Evolutionary conservation across 2,329 filamentous ascomycete genomes (phyloP).

Genomic region (Nemania serpens): DNA sequence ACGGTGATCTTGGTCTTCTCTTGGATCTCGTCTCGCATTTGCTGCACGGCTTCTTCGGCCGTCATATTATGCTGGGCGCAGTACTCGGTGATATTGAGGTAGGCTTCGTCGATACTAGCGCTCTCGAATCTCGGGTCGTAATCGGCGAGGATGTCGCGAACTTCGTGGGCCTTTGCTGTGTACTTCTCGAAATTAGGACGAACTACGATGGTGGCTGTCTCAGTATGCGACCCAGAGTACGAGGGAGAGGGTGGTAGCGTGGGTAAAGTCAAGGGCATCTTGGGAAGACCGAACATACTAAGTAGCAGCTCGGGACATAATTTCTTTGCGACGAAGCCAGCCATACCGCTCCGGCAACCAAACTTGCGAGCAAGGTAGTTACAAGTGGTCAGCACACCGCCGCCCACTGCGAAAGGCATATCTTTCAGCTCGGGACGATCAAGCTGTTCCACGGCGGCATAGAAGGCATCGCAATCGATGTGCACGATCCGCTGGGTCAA

Average conservation of each 20-base stretch:
- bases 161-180: slow-evolving; percentile 83
- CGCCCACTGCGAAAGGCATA: slow-evolving; percentile 88
- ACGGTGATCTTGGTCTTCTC: slow-evolving; percentile 82
- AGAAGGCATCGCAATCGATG: slow-evolving; percentile 97
- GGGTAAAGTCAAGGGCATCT: not conserved
- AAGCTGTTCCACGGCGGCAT: slow-evolving; percentile 88
- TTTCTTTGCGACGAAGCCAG: slow-evolving; percentile 91
- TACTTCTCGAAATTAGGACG: slow-evolving; percentile 92
- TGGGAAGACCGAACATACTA: slow-evolving; percentile 29
- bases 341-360: slow-evolving; percentile 94
- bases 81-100: slow-evolving; percentile 91
- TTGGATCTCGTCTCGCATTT: slow-evolving; percentile 77
- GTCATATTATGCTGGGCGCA: slow-evolving; percentile 70
- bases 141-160: slow-evolving; percentile 78
- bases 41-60: slow-evolving; percentile 74
- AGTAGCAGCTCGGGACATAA: slow-evolving; percentile 85
- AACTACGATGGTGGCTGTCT: slow-evolving; percentile 45
- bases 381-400: slow-evolving; percentile 66
- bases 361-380: slow-evolving; percentile 92
- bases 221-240: not conserved
- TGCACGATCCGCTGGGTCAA: slow-evolving; percentile 86
- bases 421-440: slow-evolving; percentile 83
- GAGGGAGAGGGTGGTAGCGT: not conserved
- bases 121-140: slow-evolving; percentile 93
- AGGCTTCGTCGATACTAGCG: slow-evolving; percentile 94